Evolutionary conservation across 305 asterid genomes (phyloP).

Genomic region (Ajuga reptans): DNA sequence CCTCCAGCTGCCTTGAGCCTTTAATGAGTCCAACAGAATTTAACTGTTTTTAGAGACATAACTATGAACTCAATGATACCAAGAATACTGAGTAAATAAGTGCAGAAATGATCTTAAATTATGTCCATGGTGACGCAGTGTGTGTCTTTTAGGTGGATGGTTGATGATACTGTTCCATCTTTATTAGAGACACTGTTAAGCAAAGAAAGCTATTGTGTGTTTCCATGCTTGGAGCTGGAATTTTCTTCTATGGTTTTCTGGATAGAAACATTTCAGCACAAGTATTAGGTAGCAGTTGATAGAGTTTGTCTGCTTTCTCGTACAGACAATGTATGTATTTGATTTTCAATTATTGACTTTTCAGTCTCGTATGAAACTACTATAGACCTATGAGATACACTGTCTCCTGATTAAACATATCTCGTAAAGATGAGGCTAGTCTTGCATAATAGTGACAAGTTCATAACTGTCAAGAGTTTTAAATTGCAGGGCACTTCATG

Average conservation of each 20-base stretch:
- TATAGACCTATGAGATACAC: background rate
- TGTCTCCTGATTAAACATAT: background rate
- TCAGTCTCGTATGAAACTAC: background rate
- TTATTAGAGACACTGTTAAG: background rate
- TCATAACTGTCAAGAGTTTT: conserved; percentile 2
- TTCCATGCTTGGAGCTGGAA: background rate
- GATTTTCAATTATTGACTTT: background rate
- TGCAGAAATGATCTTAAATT: background rate
- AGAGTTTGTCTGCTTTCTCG: background rate
- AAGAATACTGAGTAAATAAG: background rate
- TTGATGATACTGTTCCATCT: background rate
- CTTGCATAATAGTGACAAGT: background rate
- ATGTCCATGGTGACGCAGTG: no score
- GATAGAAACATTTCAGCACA: background rate
- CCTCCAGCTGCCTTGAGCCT: background rate
- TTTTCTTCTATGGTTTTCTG: background rate
- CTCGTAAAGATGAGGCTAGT: background rate
- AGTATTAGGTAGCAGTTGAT: background rate
- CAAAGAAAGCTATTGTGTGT: background rate
- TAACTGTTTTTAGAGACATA: background rate
- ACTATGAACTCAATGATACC: background rate
- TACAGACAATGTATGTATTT: background rate
- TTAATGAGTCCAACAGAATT: background rate
- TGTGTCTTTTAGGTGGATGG: background rate
- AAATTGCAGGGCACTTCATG: conserved; percentile 80